Evolutionary conservation across 208 protist species (phyloP), one percentile per base, ranked within the genome.

Genomic region (Leishmania martiniquensis): DNA sequence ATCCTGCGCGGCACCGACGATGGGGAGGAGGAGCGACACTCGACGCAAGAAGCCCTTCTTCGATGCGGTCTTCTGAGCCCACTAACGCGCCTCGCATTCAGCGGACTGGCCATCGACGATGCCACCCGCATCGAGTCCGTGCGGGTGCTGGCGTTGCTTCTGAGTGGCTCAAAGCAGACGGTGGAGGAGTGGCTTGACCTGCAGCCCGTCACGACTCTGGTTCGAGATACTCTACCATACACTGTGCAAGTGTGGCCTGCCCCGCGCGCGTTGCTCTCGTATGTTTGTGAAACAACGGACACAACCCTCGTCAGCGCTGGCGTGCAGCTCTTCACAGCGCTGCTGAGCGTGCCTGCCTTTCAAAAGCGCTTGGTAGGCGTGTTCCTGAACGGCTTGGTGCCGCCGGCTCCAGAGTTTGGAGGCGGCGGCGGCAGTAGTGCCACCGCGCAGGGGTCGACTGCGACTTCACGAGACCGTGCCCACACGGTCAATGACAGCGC

Each of bases 121-220:
- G 89, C 85, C 45, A 86, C 79, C 4, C 90, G 91, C 52, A 95
- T 97, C 47, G 93, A 93, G 63, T 83, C 91, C 2, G 81, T 97
- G 62, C 87, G 93, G 13, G 84, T 87, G 45, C 75, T 97, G 2
- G 85, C 86, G 7, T 37, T 77, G 62, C 75, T 95, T 60, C 76
- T 97, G 25, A 65, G 77, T 22, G 75, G 79, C 9, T 86, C 79
- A 49, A 71, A 70, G 52, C 71, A 76, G 4, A 84, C 80, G 29
- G 77, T 94, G 51, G 78, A 91, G 54, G 85, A 93, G 59, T 91
- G 93, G 82, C 68, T 88, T 32, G 47, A 10, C n/a, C 25, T 55
- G 12, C 66, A 52, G 4, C 59, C 63, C 5, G 34, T 89, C 37
- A 60, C 47, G 34, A 84, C 80, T 37, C 65, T 89, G 37, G 51